phyloP scores from a whole-genome alignment of 306 rosid species.

The Prunus kanzakura region DNA sequence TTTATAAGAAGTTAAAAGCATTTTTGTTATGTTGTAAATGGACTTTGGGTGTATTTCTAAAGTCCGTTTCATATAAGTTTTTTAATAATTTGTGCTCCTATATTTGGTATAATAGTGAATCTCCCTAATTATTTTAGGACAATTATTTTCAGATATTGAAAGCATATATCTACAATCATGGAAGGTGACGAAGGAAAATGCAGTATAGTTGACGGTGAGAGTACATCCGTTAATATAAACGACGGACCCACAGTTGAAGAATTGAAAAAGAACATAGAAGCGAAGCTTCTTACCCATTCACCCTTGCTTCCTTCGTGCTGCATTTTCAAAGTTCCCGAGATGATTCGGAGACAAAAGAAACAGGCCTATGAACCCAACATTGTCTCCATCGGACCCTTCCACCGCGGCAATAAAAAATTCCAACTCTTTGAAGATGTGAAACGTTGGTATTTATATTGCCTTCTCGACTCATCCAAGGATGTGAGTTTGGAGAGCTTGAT shows the following conservation, averaged over 20 bases:
- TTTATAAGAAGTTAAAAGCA: too few species aligned
- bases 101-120: too few species aligned
- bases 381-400: conserved; percentile 23
- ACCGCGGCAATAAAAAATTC: neutral
- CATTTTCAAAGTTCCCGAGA: conserved; percentile 12
- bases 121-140: too few species aligned
- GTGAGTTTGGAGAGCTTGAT: neutral
- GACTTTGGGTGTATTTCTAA: too few species aligned
- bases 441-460: neutral
- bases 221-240: neutral
- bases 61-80: too few species aligned
- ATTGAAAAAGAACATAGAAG: neutral
- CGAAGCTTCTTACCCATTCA: neutral
- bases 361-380: neutral
- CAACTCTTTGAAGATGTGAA: neutral
- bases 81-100: too few species aligned
- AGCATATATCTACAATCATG: neutral
- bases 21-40: too few species aligned
- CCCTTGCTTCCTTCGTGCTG: neutral
- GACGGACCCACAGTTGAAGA: neutral
- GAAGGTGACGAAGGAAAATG: neutral
- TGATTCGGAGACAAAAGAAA: neutral
- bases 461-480: neutral
- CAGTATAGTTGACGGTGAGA: neutral
- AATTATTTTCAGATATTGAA: too few species aligned